A percentile compares a stretch with the other conserved stretches of the same genome.
phyloP scores from a whole-genome alignment of 768 basidiomycete genomes.

The Pulveroboletus sp. region DNA sequence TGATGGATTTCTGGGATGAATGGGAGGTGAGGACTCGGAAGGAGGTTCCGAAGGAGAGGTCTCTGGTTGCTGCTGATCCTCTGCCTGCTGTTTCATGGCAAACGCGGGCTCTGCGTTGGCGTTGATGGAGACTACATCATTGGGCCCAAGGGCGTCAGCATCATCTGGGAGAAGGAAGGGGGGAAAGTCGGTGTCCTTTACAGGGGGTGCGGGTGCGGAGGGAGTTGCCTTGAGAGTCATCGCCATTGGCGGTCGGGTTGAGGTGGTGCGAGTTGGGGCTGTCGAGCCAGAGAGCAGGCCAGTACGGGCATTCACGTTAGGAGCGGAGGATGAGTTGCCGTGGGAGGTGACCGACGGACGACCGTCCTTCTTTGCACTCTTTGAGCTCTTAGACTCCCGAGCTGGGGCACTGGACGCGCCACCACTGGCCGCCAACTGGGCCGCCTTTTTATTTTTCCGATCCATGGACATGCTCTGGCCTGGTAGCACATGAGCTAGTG shows the following conservation, averaged over 20 bases:
- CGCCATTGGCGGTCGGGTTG: constrained; percentile 55
- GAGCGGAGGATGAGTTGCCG: constrained; percentile 6
- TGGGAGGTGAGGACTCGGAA: constrained; percentile 9
- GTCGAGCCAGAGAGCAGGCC: constrained; percentile 51
- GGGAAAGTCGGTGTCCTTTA: constrained; percentile 71
- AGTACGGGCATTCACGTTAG: constrained; percentile 12
- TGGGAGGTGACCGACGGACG: constrained; percentile 20
- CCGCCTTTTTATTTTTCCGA: constrained; percentile 93
- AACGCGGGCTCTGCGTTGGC: background rate
- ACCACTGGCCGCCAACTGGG: constrained; percentile 58
- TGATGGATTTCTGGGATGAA: constrained; percentile 31
- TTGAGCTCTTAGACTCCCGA: constrained; percentile 31
- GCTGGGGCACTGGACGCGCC: constrained; percentile 32
- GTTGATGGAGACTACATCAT: background rate
- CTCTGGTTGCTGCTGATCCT: constrained; percentile 10
- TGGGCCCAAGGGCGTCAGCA: constrained; percentile 24
- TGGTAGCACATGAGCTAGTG: constrained; percentile 89
- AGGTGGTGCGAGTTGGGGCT: constrained; percentile 54
- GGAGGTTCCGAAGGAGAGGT: constrained; percentile 1
- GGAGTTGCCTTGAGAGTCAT: constrained; percentile 70
- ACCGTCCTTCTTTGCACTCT: constrained; percentile 36
- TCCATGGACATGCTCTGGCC: constrained; percentile 96
- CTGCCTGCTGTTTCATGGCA: constrained; percentile 5
- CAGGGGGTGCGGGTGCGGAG: constrained; percentile 72
- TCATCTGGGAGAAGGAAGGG: constrained; percentile 66